Conservation (phyloP, 345 rosid genomes). For the Pistacia vera region DNA sequence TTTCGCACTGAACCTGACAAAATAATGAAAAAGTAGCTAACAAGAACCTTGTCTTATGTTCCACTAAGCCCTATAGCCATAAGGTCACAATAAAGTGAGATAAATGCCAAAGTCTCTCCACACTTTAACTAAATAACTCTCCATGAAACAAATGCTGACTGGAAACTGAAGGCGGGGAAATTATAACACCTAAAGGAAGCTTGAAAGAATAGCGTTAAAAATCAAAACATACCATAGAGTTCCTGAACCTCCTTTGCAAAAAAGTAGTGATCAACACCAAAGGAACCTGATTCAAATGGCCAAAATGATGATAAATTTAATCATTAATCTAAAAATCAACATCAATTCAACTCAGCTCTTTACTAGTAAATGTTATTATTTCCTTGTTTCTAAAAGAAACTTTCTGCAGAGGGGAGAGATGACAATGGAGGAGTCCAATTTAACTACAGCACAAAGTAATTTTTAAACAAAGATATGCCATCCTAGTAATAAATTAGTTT, state of each 20-base stretch:
- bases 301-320: neutral
- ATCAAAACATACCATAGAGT: constrained; percentile 66
- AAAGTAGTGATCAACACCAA: constrained; percentile 78
- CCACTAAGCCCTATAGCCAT: neutral
- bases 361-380: neutral
- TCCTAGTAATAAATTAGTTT: constrained; percentile 2
- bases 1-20: neutral
- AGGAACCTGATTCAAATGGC: constrained; percentile 62
- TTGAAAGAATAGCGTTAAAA: neutral
- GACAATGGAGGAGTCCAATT: neutral
- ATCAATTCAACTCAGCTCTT: neutral
- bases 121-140: neutral
- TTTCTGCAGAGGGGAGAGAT: neutral
- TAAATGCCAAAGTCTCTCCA: neutral
- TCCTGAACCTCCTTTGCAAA: constrained; percentile 68
- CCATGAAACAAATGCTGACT: neutral
- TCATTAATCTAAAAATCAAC: neutral
- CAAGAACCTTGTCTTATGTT: neutral
- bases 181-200: neutral
- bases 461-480: neutral
- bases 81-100: neutral
- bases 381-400: neutral
- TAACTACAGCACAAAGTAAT: neutral
- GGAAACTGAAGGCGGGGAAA: neutral
- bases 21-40: neutral